Evolutionary conservation across 2,329 filamentous ascomycete species (phyloP).

Genomic region (Claviceps purpurea): DNA sequence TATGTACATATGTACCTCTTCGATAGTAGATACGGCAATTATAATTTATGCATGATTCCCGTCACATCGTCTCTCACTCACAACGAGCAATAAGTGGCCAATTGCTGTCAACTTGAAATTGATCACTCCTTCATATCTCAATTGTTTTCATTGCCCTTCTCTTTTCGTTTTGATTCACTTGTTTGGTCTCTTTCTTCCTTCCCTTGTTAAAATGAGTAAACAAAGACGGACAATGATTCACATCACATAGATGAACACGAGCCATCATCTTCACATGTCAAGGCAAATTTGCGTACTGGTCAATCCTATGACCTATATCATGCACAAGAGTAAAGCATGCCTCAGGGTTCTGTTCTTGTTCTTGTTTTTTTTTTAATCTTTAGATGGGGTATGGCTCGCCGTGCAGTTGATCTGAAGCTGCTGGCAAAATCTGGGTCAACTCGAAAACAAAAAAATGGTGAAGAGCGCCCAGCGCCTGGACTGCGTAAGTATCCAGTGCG

Average conservation of each 20-base stretch:
- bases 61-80: no score
- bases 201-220: no score
- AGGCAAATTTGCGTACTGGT: background rate
- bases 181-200: no score
- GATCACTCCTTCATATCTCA: no score
- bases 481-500: slow-evolving; percentile 17
- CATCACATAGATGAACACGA: background rate
- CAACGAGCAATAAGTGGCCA: no score
- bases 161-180: no score
- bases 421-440: slow-evolving; percentile 19
- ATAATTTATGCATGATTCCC: no score
- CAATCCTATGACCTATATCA: background rate
- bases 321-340: slow-evolving; percentile 11
- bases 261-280: background rate
- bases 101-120: no score
- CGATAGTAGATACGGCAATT: no score
- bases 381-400: slow-evolving; percentile 14
- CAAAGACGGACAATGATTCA: no score
- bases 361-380: slow-evolving; percentile 19
- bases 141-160: no score
- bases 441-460: slow-evolving; percentile 23
- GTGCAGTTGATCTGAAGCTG: slow-evolving; percentile 20
- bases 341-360: slow-evolving; percentile 23
- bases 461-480: slow-evolving; percentile 7
- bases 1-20: no score